phyloP scores from a whole-genome alignment of 441 rosid species.

The Macaranga tanarius region DNA sequence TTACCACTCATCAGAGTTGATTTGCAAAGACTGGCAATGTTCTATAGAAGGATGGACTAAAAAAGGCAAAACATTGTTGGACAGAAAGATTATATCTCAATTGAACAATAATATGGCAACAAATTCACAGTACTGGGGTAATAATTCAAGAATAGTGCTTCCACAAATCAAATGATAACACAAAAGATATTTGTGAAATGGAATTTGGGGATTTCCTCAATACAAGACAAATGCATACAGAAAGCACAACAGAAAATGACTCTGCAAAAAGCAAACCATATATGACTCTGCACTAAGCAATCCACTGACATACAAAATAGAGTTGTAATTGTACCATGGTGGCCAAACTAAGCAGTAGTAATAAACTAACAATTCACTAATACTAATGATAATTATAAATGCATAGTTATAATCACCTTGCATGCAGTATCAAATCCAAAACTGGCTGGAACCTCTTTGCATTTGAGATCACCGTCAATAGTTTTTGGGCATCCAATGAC shows the following conservation, averaged over 20 bases:
- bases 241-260: not conserved
- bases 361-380: not conserved
- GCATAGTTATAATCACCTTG: slow-evolving; percentile 54
- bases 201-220: not conserved
- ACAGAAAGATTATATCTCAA: not conserved
- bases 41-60: not conserved
- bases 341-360: too few species aligned
- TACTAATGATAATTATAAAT: not conserved
- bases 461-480: slow-evolving; percentile 97
- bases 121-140: not conserved
- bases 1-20: not conserved
- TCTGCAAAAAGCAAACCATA: not conserved
- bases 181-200: not conserved
- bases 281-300: not conserved
- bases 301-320: not conserved
- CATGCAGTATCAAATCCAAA: slow-evolving; percentile 99
- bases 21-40: not conserved
- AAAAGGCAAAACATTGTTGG: not conserved
- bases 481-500: slow-evolving; percentile 99
- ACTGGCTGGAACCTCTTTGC: slow-evolving; percentile 96
- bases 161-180: not conserved
- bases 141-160: not conserved
- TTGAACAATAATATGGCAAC: not conserved
- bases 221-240: not conserved
- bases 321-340: not conserved